Percentiles rank a stretch among this genome's conserved stretches.
Conservation (phyloP, 2,329 filamentous ascomycete species). For the Simplicillium aogashimaense region DNA sequence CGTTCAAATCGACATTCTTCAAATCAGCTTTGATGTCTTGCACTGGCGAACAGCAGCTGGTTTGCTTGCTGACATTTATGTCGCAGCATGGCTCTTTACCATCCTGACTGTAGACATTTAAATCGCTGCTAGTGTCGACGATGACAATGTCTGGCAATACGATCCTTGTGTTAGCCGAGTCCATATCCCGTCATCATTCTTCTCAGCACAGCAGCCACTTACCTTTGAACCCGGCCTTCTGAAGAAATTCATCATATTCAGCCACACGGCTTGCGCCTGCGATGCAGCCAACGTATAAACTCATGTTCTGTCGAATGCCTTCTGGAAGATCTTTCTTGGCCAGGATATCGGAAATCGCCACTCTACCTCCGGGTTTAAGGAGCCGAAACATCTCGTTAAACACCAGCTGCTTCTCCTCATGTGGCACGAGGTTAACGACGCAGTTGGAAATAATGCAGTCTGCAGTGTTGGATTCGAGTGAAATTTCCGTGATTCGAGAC, state of each 20-base stretch:
- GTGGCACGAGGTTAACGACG: conserved; percentile 49
- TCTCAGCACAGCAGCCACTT: conserved; percentile 3
- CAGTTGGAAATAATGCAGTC: conserved; percentile 56
- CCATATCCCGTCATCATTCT: too few species aligned
- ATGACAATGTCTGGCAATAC: background rate
- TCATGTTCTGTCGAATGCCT: conserved; percentile 35
- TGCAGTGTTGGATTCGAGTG: conserved; percentile 27
- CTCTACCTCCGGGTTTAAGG: conserved; percentile 44
- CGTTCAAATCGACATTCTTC: background rate
- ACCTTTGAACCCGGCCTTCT: conserved; percentile 39
- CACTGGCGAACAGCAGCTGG: background rate
- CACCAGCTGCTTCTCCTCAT: conserved; percentile 37
- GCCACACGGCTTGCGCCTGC: conserved; percentile 42
- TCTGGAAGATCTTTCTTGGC: conserved; percentile 36
- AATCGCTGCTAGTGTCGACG: background rate
- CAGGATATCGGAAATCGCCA: conserved; percentile 52
- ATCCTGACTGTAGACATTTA: background rate
- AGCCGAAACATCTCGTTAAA: conserved; percentile 50
- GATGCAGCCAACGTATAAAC: conserved; percentile 51
- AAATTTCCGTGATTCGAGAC: conserved; percentile 36
- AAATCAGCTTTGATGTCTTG: background rate
- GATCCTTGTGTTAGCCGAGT: too few species aligned
- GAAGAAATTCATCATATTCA: conserved; percentile 42
- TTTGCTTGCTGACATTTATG: background rate
- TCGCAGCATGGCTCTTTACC: background rate